Percentiles rank a stretch among this genome's conserved stretches.
Conservation (phyloP, 2,329 filamentous ascomycete species). For the Fusarium veterinarium region DNA sequence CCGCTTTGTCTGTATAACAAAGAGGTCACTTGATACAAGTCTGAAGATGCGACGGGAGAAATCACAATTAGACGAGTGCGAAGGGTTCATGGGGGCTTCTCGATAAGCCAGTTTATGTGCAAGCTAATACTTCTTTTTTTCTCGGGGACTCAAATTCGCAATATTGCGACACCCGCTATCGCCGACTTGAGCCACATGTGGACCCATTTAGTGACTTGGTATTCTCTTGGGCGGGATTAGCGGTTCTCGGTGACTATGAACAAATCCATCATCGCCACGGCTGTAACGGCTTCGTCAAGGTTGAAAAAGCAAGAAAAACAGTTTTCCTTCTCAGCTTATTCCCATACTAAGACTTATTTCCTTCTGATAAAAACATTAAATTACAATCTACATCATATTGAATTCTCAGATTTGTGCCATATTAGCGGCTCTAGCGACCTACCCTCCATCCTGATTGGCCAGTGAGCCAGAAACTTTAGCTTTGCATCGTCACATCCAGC, state of each 20-base stretch:
- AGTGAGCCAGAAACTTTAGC: conserved; percentile 22
- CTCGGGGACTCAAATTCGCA: conserved; percentile 2
- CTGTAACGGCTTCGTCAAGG: background rate
- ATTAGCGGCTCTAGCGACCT: background rate
- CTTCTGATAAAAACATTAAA: background rate
- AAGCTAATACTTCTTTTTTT: background rate
- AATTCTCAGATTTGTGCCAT: background rate
- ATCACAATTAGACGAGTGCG: background rate
- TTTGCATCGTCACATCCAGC: conserved; percentile 1
- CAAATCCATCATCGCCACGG: background rate
- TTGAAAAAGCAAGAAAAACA: background rate
- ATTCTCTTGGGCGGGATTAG: conserved; percentile 1
- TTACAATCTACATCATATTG: background rate
- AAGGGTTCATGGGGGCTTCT: background rate
- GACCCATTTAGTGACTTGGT: background rate
- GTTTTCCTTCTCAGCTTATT: background rate
- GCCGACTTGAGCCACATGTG: conserved; percentile 8
- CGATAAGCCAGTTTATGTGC: background rate
- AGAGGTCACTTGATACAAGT: background rate
- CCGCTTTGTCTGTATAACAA: conserved; percentile 18
- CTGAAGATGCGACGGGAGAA: background rate
- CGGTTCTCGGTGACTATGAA: conserved; percentile 34
- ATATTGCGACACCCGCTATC: conserved; percentile 29
- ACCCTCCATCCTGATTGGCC: background rate
- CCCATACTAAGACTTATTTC: background rate